Evolutionary conservation across 2,329 filamentous ascomycete species (phyloP).

Genomic region (Xylaria sp.): DNA sequence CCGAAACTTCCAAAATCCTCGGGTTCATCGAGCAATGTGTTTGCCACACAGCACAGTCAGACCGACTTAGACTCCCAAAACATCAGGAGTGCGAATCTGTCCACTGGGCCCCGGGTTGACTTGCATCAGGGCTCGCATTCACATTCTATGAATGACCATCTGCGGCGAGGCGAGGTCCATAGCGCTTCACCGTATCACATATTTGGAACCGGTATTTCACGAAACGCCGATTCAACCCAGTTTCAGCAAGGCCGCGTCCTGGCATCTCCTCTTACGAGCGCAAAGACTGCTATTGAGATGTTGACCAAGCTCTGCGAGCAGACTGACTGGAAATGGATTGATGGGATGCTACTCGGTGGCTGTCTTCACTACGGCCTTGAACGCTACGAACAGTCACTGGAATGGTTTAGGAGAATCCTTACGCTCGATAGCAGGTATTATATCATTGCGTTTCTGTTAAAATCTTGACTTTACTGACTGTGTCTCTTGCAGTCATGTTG

Average conservation of each 20-base stretch:
- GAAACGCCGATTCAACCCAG: conserved; percentile 14
- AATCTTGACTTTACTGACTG: conserved; percentile 3
- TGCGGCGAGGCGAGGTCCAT: conserved; percentile 17
- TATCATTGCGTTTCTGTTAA: conserved; percentile 21
- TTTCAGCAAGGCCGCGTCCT: conserved; percentile 23
- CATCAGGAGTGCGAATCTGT: conserved; percentile 14
- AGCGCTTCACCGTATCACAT: conserved; percentile 25
- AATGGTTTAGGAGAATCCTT: conserved; percentile 66
- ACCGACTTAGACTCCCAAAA: conserved; percentile 14
- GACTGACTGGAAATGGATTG: conserved; percentile 81
- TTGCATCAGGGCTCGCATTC: conserved; percentile 11
- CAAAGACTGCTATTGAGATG: conserved; percentile 63
- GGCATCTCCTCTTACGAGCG: conserved; percentile 47
- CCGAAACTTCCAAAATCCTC: conserved; percentile 44
- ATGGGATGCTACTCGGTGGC: conserved; percentile 85
- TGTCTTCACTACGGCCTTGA: conserved; percentile 88
- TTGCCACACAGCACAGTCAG: conserved; percentile 19
- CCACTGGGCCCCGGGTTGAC: conserved; percentile 14
- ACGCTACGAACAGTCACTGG: conserved; percentile 69
- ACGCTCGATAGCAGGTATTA: conserved; percentile 50
- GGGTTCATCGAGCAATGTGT: conserved; percentile 15
- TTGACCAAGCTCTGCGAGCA: conserved; percentile 71
- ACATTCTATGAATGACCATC: conserved; percentile 18
- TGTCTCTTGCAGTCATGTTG: conserved; percentile 62
- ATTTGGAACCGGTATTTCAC: conserved; percentile 23